Conservation (phyloP, 2,329 filamentous ascomycete species). For the Nakataea oryzae region DNA sequence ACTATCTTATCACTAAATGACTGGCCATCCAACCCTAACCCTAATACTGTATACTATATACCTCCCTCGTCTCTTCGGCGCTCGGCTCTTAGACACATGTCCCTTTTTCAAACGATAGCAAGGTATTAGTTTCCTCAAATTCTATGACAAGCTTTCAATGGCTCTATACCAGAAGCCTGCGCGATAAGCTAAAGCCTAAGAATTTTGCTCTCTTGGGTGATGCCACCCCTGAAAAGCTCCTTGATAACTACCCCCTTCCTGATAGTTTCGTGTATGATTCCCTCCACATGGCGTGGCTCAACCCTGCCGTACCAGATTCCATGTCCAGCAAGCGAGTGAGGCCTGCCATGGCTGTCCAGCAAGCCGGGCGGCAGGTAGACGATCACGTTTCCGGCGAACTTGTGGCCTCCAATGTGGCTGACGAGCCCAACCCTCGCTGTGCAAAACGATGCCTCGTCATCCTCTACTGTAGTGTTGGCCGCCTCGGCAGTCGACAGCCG, state of each 20-base stretch:
- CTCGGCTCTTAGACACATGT: no score
- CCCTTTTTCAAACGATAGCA: background rate
- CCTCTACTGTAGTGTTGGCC: no score
- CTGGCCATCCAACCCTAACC: background rate
- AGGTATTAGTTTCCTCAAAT: background rate
- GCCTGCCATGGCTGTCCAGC: slow-evolving; percentile 27
- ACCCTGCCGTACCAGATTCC: slow-evolving; percentile 79
- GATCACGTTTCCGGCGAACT: slow-evolving; percentile 78
- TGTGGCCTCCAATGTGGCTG: slow-evolving; percentile 76
- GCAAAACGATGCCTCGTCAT: background rate
- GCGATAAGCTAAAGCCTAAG: background rate
- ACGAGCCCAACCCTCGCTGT: slow-evolving; percentile 58
- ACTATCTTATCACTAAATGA: background rate
- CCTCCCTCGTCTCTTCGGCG: no score
- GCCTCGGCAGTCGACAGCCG: background rate
- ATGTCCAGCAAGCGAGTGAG: slow-evolving; percentile 54
- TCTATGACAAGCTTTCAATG: background rate
- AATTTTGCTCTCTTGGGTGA: slow-evolving; percentile 44
- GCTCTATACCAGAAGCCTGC: no score
- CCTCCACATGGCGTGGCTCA: slow-evolving; percentile 65
- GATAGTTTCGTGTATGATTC: slow-evolving; percentile 63
- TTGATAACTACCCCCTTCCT: slow-evolving; percentile 54
- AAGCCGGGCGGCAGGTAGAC: slow-evolving; percentile 59
- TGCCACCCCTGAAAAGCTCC: slow-evolving; percentile 63
- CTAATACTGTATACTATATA: background rate